These are phyloP conservation scores for Trametes cinnabarina DNA, from an alignment of 768 basidiomycete genomes.

Conservation along the genomic window DNA sequence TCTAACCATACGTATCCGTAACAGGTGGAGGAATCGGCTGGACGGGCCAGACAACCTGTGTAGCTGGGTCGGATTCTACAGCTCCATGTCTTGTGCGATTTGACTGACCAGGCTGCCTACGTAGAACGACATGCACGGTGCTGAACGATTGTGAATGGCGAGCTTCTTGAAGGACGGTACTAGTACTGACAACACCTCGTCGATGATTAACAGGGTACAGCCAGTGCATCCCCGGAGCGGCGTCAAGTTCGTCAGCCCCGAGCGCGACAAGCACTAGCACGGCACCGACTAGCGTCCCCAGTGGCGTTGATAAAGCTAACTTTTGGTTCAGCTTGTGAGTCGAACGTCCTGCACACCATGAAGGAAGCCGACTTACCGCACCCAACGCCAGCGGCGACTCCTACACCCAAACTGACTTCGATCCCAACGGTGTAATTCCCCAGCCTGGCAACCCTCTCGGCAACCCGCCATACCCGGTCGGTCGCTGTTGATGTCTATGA, in stretches of 20 bases:
- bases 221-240: constrained; percentile 16
- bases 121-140: constrained; percentile 5
- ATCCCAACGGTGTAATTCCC: constrained; percentile 40
- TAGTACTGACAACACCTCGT: background rate
- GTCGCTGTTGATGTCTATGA: constrained; percentile 1
- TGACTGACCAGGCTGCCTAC: background rate
- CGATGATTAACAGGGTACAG: constrained; percentile 6
- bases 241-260: background rate
- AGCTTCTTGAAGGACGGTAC: too few species aligned
- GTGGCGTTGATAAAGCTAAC: constrained; percentile 24
- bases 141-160: constrained; percentile 12
- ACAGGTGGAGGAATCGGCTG: constrained; percentile 18
- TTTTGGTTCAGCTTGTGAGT: constrained; percentile 62
- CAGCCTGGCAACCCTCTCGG: constrained; percentile 48
- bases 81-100: background rate
- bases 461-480: constrained; percentile 49
- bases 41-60: constrained; percentile 15
- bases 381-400: constrained; percentile 49
- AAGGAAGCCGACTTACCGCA: background rate
- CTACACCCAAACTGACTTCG: constrained; percentile 57
- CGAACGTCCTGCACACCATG: background rate
- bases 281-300: constrained; percentile 5
- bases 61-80: constrained; percentile 3
- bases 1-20: background rate
- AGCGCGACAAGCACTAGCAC: background rate